Conservation (phyloP, 805 yeast genomes). For the Deakozyma indianensis region DNA sequence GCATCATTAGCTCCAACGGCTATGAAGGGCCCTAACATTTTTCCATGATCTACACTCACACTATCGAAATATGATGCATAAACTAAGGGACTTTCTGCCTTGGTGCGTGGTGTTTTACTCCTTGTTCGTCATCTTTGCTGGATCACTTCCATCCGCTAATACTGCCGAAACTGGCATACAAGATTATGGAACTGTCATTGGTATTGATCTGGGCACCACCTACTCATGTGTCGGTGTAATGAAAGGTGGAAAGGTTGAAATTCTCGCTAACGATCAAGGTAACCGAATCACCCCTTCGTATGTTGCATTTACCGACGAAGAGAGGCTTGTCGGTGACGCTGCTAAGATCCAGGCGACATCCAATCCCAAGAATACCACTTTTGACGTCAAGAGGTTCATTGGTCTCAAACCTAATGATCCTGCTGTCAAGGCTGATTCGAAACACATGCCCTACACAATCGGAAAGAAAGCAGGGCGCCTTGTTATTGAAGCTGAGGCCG, state of each 20-base stretch:
- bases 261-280: constrained; percentile 92
- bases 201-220: constrained; percentile 96
- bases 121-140: background rate
- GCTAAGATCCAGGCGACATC: constrained; percentile 92
- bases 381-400: constrained; percentile 83
- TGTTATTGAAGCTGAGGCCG: constrained; percentile 55
- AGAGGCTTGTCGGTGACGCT: constrained; percentile 89
- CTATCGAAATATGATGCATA: too few species aligned
- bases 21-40: too few species aligned
- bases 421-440: constrained; percentile 66
- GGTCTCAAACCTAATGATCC: constrained; percentile 69
- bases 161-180: constrained; percentile 21
- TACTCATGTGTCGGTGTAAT: constrained; percentile 91
- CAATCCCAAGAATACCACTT: constrained; percentile 74
- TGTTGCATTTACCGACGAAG: constrained; percentile 84
- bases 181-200: constrained; percentile 44
- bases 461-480: constrained; percentile 68
- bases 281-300: constrained; percentile 93
- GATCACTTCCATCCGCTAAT: background rate
- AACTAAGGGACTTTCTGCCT: background rate
- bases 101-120: background rate
- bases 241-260: constrained; percentile 79
- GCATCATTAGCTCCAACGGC: too few species aligned
- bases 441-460: constrained; percentile 68
- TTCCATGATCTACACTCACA: too few species aligned